These are phyloP conservation scores for Trichocladium uniseriatum DNA, from an alignment of 495 filamentous ascomycete genomes.

Conservation along the genomic window DNA sequence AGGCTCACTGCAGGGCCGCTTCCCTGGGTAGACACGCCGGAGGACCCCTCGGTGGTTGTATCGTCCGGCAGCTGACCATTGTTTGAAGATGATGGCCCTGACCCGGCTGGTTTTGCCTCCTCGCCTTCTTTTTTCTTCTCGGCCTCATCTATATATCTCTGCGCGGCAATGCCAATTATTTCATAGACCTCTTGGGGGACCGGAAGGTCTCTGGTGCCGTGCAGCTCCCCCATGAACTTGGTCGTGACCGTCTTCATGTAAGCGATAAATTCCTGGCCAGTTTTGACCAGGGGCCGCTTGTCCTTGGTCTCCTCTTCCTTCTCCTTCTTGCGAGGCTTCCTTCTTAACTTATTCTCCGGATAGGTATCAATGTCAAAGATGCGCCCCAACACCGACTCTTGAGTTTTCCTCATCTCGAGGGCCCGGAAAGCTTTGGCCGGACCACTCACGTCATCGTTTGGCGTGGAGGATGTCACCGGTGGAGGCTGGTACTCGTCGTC, in stretches of 20 bases:
- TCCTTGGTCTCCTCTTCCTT: slow-evolving; percentile 19
- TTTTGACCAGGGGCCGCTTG: slow-evolving; percentile 1
- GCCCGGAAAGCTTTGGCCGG: slow-evolving; percentile 34
- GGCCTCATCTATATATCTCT: slow-evolving; percentile 32
- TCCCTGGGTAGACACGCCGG: neutral
- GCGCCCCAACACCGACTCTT: slow-evolving; percentile 45
- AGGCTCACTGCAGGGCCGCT: slow-evolving; percentile 10
- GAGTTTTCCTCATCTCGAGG: slow-evolving; percentile 41
- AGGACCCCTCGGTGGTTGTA: neutral
- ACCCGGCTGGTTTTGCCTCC: neutral
- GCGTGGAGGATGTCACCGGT: slow-evolving; percentile 3
- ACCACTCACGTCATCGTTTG: slow-evolving; percentile 25
- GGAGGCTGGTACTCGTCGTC: slow-evolving; percentile 31
- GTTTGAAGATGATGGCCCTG: neutral
- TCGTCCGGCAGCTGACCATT: neutral
- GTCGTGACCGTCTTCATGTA: slow-evolving; percentile 30
- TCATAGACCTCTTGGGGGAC: slow-evolving; percentile 32
- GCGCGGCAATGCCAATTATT: slow-evolving; percentile 36
- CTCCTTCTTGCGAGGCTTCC: slow-evolving; percentile 15
- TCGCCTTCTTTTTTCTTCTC: slow-evolving; percentile 14
- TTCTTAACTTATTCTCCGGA: slow-evolving; percentile 19
- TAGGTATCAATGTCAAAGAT: slow-evolving; percentile 43
- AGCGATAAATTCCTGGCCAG: slow-evolving; percentile 34
- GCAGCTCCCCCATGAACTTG: slow-evolving; percentile 27
- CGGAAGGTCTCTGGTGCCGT: slow-evolving; percentile 21